phyloP scores from a whole-genome alignment of 768 basidiomycete genomes.

The Boletellus ananas region DNA sequence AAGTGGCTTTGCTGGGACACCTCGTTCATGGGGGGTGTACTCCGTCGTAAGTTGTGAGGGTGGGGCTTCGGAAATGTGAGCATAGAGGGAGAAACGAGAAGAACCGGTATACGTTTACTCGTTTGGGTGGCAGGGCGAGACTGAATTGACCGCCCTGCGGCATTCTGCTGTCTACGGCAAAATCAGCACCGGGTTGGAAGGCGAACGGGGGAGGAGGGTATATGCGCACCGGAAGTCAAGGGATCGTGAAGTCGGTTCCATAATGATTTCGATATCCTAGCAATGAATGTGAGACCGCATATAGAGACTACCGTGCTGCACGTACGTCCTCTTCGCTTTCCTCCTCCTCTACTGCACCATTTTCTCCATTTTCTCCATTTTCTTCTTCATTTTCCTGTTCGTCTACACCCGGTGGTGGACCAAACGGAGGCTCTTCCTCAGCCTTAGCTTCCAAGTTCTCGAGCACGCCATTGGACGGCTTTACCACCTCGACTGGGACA shows the following conservation, averaged over 20 bases:
- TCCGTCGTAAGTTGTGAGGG: conserved; percentile 73
- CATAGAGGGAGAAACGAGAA: background rate
- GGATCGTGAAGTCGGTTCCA: conserved; percentile 71
- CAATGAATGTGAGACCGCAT: conserved; percentile 4
- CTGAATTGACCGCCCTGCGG: conserved; percentile 28
- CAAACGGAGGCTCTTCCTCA: conserved; percentile 34
- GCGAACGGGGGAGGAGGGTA: background rate
- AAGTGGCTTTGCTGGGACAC: conserved; percentile 36
- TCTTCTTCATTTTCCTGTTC: conserved; percentile 32
- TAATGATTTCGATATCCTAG: conserved; percentile 88
- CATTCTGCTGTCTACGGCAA: conserved; percentile 33
- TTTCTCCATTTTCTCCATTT: conserved; percentile 29
- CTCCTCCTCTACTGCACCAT: conserved; percentile 40
- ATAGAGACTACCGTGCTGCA: conserved; percentile 3
- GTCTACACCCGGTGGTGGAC: conserved; percentile 16
- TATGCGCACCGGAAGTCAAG: conserved; percentile 65
- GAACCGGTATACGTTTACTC: conserved; percentile 26
- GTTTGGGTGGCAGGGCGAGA: conserved; percentile 31
- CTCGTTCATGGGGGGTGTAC: conserved; percentile 72
- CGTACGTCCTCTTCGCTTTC: conserved; percentile 48
- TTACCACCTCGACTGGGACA: conserved; percentile 40
- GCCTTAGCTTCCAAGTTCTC: conserved; percentile 48
- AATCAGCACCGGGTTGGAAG: background rate
- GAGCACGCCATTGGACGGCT: conserved; percentile 46
- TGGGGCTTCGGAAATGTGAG: conserved; percentile 23